Percentiles rank a stretch among this genome's conserved stretches.
Conservation (phyloP, 805 yeast species). For the Saccharomyces kudriavzevii region DNA sequence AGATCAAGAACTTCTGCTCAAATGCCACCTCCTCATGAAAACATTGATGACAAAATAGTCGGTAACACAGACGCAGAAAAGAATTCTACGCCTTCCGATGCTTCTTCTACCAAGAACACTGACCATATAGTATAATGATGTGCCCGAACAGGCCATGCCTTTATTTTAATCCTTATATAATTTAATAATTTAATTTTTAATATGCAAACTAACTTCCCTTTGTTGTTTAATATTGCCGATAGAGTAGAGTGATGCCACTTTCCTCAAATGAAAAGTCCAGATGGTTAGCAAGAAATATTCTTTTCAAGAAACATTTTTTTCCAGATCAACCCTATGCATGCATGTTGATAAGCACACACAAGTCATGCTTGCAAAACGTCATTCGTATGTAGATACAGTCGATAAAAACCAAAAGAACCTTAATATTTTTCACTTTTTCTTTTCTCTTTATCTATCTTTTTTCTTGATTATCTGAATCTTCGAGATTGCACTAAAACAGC, state of each 20-base stretch:
- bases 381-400: neutral
- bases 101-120: neutral
- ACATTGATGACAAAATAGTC: conserved; percentile 32
- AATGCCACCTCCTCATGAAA: conserved; percentile 22
- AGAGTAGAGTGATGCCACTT: too few relatives aligned
- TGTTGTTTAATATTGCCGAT: neutral
- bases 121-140: neutral
- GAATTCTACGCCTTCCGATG: neutral
- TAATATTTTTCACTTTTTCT: neutral
- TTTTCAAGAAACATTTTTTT: too few relatives aligned
- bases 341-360: neutral
- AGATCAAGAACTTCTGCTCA: conserved; percentile 43
- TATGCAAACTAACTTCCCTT: neutral
- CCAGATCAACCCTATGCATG: neutral
- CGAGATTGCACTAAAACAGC: neutral
- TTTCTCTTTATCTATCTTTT: neutral
- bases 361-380: too few relatives aligned
- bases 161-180: neutral
- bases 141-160: neutral
- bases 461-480: neutral
- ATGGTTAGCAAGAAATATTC: neutral
- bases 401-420: neutral
- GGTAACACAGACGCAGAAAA: neutral
- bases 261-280: too few relatives aligned
- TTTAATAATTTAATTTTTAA: neutral